These are phyloP conservation scores for Aspergillus felis DNA, from an alignment of 2,329 filamentous ascomycete species.

Conservation along the genomic window DNA sequence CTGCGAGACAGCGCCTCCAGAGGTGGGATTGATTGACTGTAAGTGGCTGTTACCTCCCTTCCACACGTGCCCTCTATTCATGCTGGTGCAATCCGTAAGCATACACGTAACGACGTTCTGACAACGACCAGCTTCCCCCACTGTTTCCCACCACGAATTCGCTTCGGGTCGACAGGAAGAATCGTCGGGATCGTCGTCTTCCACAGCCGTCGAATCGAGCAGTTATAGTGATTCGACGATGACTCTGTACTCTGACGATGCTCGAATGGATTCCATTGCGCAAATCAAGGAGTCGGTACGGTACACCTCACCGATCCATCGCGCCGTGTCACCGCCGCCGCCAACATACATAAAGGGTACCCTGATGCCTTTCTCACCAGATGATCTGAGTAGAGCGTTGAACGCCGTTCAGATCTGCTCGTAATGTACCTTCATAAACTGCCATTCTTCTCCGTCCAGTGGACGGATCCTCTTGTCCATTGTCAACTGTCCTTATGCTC, in stretches of 20 bases:
- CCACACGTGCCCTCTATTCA: background rate
- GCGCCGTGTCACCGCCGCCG: conserved; percentile 21
- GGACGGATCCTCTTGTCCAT: background rate
- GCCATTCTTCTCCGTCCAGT: background rate
- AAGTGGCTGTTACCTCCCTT: conserved; percentile 8
- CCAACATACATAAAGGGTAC: conserved; percentile 21
- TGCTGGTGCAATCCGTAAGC: background rate
- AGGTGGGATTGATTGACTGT: conserved; percentile 14
- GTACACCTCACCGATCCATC: conserved; percentile 29
- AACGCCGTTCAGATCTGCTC: conserved; percentile 33
- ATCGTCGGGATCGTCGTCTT: conserved; percentile 30
- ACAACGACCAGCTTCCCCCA: conserved; percentile 15
- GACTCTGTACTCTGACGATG: conserved; percentile 30
- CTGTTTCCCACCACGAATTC: conserved; percentile 21
- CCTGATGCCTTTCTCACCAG: conserved; percentile 30
- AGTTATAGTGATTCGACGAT: conserved; percentile 33
- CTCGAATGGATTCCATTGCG: conserved; percentile 25
- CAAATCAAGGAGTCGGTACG: conserved; percentile 31
- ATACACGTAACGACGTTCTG: conserved; percentile 5
- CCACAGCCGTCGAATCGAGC: conserved; percentile 32
- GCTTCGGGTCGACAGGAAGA: conserved; percentile 22
- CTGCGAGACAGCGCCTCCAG: conserved; percentile 10
- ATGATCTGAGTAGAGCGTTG: conserved; percentile 36
- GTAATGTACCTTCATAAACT: conserved; percentile 6
- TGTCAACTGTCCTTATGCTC: background rate